Percentiles rank a stretch among this genome's conserved stretches.
These are phyloP conservation scores for Alternaria sp. DNA, from an alignment of 2,329 filamentous ascomycete genomes.

Conservation along the genomic window DNA sequence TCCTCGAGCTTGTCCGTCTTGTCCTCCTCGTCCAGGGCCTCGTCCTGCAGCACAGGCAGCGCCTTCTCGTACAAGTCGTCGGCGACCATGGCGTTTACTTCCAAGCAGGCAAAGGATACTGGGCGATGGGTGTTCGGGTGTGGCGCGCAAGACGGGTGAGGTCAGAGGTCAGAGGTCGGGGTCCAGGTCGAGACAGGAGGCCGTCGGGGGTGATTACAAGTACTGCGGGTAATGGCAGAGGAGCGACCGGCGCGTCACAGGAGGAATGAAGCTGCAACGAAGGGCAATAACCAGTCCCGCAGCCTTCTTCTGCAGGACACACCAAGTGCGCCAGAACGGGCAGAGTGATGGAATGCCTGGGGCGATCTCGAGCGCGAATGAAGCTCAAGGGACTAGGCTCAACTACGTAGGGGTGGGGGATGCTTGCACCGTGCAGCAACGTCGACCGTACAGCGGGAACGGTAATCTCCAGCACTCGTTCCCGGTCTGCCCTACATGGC, in stretches of 20 bases:
- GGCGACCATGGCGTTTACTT: constrained; percentile 73
- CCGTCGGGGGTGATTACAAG: constrained; percentile 28
- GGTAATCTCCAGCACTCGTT: constrained; percentile 8
- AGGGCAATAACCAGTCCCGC: constrained; percentile 22
- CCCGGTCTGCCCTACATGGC: constrained; percentile 11
- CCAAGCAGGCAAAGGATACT: constrained; percentile 4
- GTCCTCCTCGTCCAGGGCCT: constrained; percentile 86
- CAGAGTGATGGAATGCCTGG: constrained; percentile 26
- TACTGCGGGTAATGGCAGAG: constrained; percentile 20
- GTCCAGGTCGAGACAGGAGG: constrained; percentile 19
- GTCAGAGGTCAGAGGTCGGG: constrained; percentile 8
- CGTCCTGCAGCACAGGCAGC: constrained; percentile 84
- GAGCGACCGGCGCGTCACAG: constrained; percentile 29
- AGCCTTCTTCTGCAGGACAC: constrained; percentile 24
- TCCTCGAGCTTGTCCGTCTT: constrained; percentile 92
- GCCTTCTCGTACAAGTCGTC: constrained; percentile 93
- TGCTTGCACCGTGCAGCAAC: constrained; percentile 17
- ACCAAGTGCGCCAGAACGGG: constrained; percentile 19
- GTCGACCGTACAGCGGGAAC: constrained; percentile 10
- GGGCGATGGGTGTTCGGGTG: constrained; percentile 7
- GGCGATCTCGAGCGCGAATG: constrained; percentile 23
- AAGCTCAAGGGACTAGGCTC: constrained; percentile 29
- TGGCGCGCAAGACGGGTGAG: constrained; percentile 2
- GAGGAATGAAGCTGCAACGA: constrained; percentile 27
- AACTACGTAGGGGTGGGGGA: constrained; percentile 23